phyloP scores from a whole-genome alignment of 2,329 filamentous ascomycete species.

The Cladosporium sp. region DNA sequence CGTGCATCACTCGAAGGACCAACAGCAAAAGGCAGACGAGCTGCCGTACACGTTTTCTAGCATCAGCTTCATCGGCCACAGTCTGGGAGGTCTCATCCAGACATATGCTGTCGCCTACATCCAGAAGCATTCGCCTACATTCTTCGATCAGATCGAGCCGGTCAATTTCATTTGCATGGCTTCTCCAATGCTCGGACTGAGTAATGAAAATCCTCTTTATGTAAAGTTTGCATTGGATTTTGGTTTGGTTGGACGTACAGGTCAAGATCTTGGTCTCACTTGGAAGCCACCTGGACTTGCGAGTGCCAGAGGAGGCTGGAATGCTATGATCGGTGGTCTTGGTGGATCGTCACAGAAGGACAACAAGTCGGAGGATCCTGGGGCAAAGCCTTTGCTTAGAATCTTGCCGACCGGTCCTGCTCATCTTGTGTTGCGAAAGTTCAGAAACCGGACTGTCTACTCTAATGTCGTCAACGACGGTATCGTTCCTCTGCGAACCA shows the following conservation, averaged over 20 bases:
- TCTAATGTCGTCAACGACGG: slow-evolving; percentile 98
- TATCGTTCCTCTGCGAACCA: slow-evolving; percentile 90
- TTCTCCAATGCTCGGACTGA: slow-evolving; percentile 82
- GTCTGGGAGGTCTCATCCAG: slow-evolving; percentile 82
- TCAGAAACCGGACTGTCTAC: slow-evolving; percentile 86
- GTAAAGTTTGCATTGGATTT: slow-evolving; percentile 96
- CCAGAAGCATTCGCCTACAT: slow-evolving; percentile 87
- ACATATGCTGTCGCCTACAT: slow-evolving; percentile 96
- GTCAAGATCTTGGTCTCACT: slow-evolving; percentile 88
- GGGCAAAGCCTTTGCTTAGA: slow-evolving; percentile 81
- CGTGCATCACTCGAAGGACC: slow-evolving; percentile 48
- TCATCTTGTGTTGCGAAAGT: slow-evolving; percentile 79
- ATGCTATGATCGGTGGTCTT: slow-evolving; percentile 76
- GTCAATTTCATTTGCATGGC: slow-evolving; percentile 88
- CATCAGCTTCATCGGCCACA: slow-evolving; percentile 93
- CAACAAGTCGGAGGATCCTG: slow-evolving; percentile 59
- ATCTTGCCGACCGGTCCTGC: slow-evolving; percentile 90
- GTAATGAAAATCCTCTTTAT: slow-evolving; percentile 96
- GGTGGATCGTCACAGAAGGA: slow-evolving; percentile 46
- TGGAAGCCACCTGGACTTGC: slow-evolving; percentile 87
- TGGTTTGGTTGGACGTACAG: slow-evolving; percentile 90
- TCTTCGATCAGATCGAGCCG: slow-evolving; percentile 80
- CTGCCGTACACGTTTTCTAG: slow-evolving; percentile 80
- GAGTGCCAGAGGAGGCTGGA: slow-evolving; percentile 79
- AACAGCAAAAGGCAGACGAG: slow-evolving; percentile 40